Evolutionary conservation across 306 rosid species (phyloP), one percentile per base, ranked within the genome.

Genomic region (Pachyrhizus erosus): DNA sequence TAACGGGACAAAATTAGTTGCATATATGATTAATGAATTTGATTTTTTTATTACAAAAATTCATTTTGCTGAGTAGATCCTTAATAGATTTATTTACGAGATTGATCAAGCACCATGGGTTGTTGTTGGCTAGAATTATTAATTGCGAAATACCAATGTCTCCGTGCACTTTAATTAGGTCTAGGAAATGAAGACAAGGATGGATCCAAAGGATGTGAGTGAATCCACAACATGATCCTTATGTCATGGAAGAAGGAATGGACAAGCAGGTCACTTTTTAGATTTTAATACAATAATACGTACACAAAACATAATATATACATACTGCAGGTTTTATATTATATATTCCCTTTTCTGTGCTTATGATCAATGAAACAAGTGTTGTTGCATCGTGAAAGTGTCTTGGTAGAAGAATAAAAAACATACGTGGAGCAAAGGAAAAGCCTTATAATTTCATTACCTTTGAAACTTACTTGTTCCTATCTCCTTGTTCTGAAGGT

Each of bases 401-500:
- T 34, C 43, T 5, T 17, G 52, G 27, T 31, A 58, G 79, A 80
- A 45, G 34, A 79, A 51, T 13, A 33, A 2, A 33, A 21, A 57
- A 34, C 13, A 23, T 29, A 34, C 5, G 57, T 71, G 79, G 49
- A 9, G 72, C 65, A 65, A 27, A 33, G 23, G 48, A 46, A 77
- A 70, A 45, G 10, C 3, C 20, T 26, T n/a, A n/a, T n/a, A n/a
- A 14, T 33, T 13, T n/a, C 37, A 13, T 18, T 13, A 64, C 49
- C 61, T 75, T 66, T 29, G 62, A 6, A 33, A 57, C 40, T 57
- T 40, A 33, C 5, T 70, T 86, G 83, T 83, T 75, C 17, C 33
- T 51, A 68, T 83, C 40, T 31, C 45, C 52, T 86, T 86, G 77
- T 60, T 75, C 66, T 49, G 42, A 82, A 48, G 76, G 48, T 5